phyloP scores from a whole-genome alignment of 2,329 filamentous ascomycete genomes.

The Macroventuria anomochaeta region DNA sequence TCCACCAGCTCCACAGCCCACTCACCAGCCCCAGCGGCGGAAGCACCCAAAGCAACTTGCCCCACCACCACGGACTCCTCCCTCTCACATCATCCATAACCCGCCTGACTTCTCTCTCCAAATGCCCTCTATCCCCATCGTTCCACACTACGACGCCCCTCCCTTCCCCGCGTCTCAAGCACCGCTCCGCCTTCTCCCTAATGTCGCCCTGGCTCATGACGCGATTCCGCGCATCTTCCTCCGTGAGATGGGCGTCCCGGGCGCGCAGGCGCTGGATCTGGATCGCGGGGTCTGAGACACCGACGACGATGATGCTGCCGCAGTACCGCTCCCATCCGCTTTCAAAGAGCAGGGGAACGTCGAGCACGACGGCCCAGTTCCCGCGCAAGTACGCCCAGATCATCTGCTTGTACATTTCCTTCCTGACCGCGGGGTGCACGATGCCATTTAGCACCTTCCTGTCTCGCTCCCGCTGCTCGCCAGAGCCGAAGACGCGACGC shows the following conservation, averaged over 20 bases:
- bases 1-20: conserved; percentile 74
- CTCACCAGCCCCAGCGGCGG: conserved; percentile 76
- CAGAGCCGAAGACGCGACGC: conserved; percentile 82
- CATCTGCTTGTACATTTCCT: conserved; percentile 79
- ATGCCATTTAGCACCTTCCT: conserved; percentile 83
- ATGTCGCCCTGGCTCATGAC: conserved; percentile 89
- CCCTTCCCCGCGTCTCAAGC: conserved; percentile 66
- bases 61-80: conserved; percentile 82
- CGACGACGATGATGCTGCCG: conserved; percentile 85
- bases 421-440: conserved; percentile 87
- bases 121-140: conserved; percentile 73
- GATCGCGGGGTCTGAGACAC: conserved; percentile 76
- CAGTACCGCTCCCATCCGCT: conserved; percentile 84
- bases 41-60: conserved; percentile 69
- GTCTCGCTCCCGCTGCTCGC: conserved; percentile 72
- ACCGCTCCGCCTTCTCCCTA: conserved; percentile 78
- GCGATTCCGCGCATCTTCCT: conserved; percentile 86
- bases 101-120: conserved; percentile 70
- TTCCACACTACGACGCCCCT: conserved; percentile 89
- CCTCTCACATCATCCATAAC: conserved; percentile 69
- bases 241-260: conserved; percentile 77
- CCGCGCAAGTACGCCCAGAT: conserved; percentile 76
- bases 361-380: conserved; percentile 87
- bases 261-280: conserved; percentile 81
- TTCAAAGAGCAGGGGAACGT: conserved; percentile 92